A percentile compares a stretch with the other conserved stretches of the same genome.
These are phyloP conservation scores for Coniella lustricola DNA, from an alignment of 2,329 filamentous ascomycete species.

Conservation along the genomic window DNA sequence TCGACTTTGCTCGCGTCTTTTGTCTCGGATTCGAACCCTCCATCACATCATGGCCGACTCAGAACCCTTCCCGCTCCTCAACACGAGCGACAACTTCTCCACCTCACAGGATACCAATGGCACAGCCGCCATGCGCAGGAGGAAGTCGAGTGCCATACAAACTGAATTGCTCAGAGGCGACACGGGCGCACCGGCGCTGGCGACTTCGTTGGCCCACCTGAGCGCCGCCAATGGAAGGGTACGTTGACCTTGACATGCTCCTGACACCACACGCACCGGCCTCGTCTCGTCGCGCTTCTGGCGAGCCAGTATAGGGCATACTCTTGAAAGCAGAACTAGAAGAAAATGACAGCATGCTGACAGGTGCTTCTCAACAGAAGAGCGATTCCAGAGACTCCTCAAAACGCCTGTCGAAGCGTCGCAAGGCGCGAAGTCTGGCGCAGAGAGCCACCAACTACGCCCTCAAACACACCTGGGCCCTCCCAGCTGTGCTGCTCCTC, in stretches of 20 bases:
- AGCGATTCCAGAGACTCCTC: conserved; percentile 20
- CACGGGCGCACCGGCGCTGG: conserved; percentile 47
- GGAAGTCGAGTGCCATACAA: conserved; percentile 50
- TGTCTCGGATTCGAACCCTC: not conserved
- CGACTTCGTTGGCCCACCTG: conserved; percentile 44
- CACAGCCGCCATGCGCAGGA: conserved; percentile 36
- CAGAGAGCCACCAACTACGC: conserved; percentile 45
- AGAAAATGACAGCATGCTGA: too few relatives aligned
- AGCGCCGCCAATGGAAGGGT: conserved; percentile 18
- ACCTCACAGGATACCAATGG: conserved; percentile 27
- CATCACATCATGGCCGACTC: conserved; percentile 34
- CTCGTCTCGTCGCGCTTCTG: too few relatives aligned
- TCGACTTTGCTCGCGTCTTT: too few relatives aligned
- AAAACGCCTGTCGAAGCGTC: conserved; percentile 46
- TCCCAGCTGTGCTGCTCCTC: conserved; percentile 62
- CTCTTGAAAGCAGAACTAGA: not conserved
- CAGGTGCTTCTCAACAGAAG: conserved; percentile 8
- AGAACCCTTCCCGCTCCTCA: conserved; percentile 51
- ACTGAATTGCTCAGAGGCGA: conserved; percentile 45
- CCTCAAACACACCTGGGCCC: conserved; percentile 53
- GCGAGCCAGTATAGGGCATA: too few relatives aligned
- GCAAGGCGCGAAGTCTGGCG: conserved; percentile 46
- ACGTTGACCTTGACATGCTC: not conserved
- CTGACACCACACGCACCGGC: too few relatives aligned
- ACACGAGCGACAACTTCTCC: conserved; percentile 42